Evolutionary conservation across 2,329 filamentous ascomycete species (phyloP).

Genomic region (Verticillium albo-atrum): DNA sequence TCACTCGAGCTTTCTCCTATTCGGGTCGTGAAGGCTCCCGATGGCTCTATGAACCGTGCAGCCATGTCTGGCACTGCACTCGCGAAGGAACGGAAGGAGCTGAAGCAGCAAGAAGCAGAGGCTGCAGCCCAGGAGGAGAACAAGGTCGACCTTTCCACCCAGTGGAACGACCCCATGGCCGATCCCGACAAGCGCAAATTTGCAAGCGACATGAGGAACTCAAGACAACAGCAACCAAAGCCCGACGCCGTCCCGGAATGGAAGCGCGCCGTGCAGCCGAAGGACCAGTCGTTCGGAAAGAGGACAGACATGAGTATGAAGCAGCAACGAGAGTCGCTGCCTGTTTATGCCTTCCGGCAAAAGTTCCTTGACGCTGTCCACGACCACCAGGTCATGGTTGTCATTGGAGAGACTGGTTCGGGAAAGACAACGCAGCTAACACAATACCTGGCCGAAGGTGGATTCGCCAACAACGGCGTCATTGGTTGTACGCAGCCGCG

Average conservation of each 20-base stretch:
- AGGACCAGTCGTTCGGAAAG: constrained; percentile 77
- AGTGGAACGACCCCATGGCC: constrained; percentile 98
- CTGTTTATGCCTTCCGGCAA: constrained; percentile 82
- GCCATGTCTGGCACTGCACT: constrained; percentile 89
- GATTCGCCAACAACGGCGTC: constrained; percentile 80
- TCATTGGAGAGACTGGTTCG: constrained; percentile 94
- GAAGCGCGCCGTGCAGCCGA: constrained; percentile 78
- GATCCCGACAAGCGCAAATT: constrained; percentile 81
- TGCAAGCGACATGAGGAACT: constrained; percentile 75
- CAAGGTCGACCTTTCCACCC: constrained; percentile 77
- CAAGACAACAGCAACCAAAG: constrained; percentile 53
- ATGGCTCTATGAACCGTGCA: constrained; percentile 95
- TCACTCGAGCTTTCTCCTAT: constrained; percentile 94
- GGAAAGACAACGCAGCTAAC: constrained; percentile 97
- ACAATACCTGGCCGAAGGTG: constrained; percentile 89
- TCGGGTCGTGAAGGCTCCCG: constrained; percentile 92
- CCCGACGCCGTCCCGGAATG: constrained; percentile 80
- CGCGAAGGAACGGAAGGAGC: constrained; percentile 83
- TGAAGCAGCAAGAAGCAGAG: constrained; percentile 83
- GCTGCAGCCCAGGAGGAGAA: constrained; percentile 68
- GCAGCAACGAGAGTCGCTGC: constrained; percentile 84
- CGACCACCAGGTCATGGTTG: constrained; percentile 88
- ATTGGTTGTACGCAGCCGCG: constrained; percentile 97
- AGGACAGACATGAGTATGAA: constrained; percentile 91
- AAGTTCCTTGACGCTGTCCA: constrained; percentile 83